phyloP scores from a whole-genome alignment of 192 early-diverging fungal genomes.

The Entophlyctis luteolus region DNA sequence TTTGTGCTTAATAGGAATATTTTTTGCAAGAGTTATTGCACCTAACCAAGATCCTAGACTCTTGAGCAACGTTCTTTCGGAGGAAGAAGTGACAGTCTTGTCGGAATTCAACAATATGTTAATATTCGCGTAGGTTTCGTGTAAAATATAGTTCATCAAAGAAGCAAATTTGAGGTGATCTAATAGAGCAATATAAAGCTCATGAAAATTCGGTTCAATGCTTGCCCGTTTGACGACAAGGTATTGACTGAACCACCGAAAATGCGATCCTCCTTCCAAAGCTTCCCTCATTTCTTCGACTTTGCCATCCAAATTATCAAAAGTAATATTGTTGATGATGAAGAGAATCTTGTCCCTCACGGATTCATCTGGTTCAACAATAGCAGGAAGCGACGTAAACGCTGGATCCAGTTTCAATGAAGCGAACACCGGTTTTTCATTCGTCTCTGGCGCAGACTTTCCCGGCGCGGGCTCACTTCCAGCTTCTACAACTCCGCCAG shows the following conservation, averaged over 20 bases:
- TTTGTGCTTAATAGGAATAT: slow-evolving; percentile 93
- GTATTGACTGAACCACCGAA: slow-evolving; percentile 92
- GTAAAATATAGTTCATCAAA: slow-evolving; percentile 74
- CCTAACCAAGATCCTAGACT: slow-evolving; percentile 98
- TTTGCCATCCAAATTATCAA: slow-evolving; percentile 79
- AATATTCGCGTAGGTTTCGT: slow-evolving; percentile 87
- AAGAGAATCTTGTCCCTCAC: slow-evolving; percentile 92
- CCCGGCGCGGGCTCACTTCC: neutral
- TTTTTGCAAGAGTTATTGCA: slow-evolving; percentile 90
- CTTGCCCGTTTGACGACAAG: slow-evolving; percentile 92
- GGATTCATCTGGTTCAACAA: slow-evolving; percentile 55
- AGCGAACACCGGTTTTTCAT: slow-evolving; percentile 47
- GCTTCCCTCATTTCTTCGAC: slow-evolving; percentile 70
- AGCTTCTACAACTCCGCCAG: neutral
- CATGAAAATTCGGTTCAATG: slow-evolving; percentile 95
- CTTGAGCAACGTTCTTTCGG: slow-evolving; percentile 86
- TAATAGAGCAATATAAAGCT: slow-evolving; percentile 81
- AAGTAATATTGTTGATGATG: slow-evolving; percentile 92
- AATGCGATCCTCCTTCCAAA: slow-evolving; percentile 53
- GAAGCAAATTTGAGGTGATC: slow-evolving; percentile 65
- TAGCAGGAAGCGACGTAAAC: slow-evolving; percentile 32
- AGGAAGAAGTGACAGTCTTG: slow-evolving; percentile 83
- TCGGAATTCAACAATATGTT: slow-evolving; percentile 87
- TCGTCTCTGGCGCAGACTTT: slow-evolving; percentile 4
- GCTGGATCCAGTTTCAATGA: slow-evolving; percentile 59